These are phyloP conservation scores for Boletus semigastroideus DNA, from an alignment of 1,284 basidiomycete species.

Conservation along the genomic window DNA sequence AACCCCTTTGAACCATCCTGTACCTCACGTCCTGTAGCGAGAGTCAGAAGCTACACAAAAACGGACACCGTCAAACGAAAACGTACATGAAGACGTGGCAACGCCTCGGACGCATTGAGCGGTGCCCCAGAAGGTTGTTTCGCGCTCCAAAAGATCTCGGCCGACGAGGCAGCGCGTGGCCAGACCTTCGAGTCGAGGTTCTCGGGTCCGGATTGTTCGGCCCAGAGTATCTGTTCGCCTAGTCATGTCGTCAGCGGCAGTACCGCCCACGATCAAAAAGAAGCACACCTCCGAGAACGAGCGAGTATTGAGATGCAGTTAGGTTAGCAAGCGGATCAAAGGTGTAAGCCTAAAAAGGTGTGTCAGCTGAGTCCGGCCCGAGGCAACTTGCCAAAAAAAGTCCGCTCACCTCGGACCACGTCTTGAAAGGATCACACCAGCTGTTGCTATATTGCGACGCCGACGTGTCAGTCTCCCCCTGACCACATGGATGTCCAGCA, in stretches of 20 bases:
- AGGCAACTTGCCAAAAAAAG: neutral
- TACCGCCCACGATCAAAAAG: neutral
- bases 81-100: slow-evolving; percentile 66
- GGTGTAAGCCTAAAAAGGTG: slow-evolving; percentile 40
- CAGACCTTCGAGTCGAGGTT: slow-evolving; percentile 57
- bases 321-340: slow-evolving; percentile 55
- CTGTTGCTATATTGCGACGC: slow-evolving; percentile 34
- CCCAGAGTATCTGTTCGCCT: slow-evolving; percentile 52
- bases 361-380: neutral
- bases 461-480: slow-evolving; percentile 9
- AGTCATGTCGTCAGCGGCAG: neutral
- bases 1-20: slow-evolving; percentile 60
- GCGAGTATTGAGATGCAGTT: slow-evolving; percentile 33
- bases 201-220: slow-evolving; percentile 52
- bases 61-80: neutral
- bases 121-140: slow-evolving; percentile 33
- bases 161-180: slow-evolving; percentile 60
- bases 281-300: slow-evolving; percentile 49
- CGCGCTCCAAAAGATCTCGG: slow-evolving; percentile 68
- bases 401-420: slow-evolving; percentile 46
- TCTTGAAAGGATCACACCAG: slow-evolving; percentile 59
- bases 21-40: slow-evolving; percentile 55
- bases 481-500: neutral
- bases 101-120: slow-evolving; percentile 56
- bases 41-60: neutral